Base-by-base conservation (phyloP, 208 protist species). In the Acanthamoeba castellanii region DNA sequence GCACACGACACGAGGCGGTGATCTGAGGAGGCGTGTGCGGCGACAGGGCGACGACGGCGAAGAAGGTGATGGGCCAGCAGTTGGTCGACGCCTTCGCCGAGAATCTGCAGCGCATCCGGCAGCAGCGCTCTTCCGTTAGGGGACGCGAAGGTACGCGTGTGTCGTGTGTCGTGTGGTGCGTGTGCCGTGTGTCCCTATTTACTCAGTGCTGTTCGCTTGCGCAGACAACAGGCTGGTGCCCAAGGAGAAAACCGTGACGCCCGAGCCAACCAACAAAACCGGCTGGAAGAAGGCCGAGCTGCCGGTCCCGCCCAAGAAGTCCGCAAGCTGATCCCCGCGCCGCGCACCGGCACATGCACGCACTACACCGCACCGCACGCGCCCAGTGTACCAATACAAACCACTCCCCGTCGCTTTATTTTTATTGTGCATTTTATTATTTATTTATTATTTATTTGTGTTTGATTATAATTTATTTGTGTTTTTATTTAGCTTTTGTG, bases 21-120 rank as follows among this genome's bases (percentile, higher is more conserved):
- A 37, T 47, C 42, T 47, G 42, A 47, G 37, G 37, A 1, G 42
- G 4, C 42, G 42, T 47, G 42, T 47, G 42, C 5, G 59, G 22
- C 9, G 59, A 27, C 16, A 50, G 76, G 76, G 76, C 76, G 25
- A 85, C 34, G 76, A 85, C 76, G 25, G 76, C 47, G 16, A 34
- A 85, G 47, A 85, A 34, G 76, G 76, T 85, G 76, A 85, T 85
- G 76, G 76, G 76, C 14, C 76, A 85, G 76, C 37, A 85, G 25
- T 22, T 85, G 37, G 76, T 85, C 18, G 76, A 85, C 76, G 76
- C 76, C 9, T 85, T 85, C n/a, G 76, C 76, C 76, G 25, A 85
- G 76, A 85, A 85, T 25, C 25, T 85, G 45, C 45, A 50, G 18
- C 76, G 76, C 76, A 85, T 85, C 25, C 76, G 76, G 37, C 76